phyloP scores from a whole-genome alignment of 2,329 filamentous ascomycete species.

The Aureobasidium sp. region DNA sequence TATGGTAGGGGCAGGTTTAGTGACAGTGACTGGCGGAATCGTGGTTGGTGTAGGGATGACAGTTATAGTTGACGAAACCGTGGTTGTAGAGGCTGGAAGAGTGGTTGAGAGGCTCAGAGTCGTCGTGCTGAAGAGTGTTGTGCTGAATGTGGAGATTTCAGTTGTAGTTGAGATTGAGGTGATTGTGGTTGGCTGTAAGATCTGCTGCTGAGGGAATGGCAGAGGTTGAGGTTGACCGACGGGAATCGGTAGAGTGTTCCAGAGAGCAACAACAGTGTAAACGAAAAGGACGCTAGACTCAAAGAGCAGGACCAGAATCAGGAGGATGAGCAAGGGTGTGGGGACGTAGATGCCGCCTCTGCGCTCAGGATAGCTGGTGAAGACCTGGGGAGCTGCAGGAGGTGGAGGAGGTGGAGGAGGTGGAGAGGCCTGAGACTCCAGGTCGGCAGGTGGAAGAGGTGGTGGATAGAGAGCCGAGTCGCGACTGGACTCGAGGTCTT shows the following conservation, averaged over 20 bases:
- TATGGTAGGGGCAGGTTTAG: conserved; percentile 15
- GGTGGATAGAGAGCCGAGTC: conserved; percentile 13
- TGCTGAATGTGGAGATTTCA: not conserved
- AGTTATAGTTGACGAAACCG: not conserved
- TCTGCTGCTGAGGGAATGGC: not conserved
- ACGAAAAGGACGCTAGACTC: conserved; percentile 32
- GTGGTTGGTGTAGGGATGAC: not conserved
- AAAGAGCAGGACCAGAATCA: conserved; percentile 26
- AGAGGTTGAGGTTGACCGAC: conserved; percentile 17
- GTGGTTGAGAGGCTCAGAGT: not conserved
- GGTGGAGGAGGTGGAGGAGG: conserved; percentile 19
- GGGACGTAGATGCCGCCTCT: conserved; percentile 29
- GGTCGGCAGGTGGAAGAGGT: conserved; percentile 20
- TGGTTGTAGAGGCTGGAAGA: not conserved
- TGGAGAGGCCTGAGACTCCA: conserved; percentile 14
- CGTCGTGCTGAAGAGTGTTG: not conserved
- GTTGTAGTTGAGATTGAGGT: not conserved
- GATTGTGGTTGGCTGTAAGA: not conserved
- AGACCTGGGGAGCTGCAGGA: conserved; percentile 17
- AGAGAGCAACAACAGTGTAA: conserved; percentile 33
- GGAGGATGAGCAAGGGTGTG: conserved; percentile 27
- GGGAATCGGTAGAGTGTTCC: conserved; percentile 29
- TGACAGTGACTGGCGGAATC: conserved; percentile 15
- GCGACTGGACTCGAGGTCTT: conserved; percentile 25
- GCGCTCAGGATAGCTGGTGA: conserved; percentile 24